Evolutionary conservation across 2,329 filamentous ascomycete genomes (phyloP).

Genomic region (Rutstroemia sp.): DNA sequence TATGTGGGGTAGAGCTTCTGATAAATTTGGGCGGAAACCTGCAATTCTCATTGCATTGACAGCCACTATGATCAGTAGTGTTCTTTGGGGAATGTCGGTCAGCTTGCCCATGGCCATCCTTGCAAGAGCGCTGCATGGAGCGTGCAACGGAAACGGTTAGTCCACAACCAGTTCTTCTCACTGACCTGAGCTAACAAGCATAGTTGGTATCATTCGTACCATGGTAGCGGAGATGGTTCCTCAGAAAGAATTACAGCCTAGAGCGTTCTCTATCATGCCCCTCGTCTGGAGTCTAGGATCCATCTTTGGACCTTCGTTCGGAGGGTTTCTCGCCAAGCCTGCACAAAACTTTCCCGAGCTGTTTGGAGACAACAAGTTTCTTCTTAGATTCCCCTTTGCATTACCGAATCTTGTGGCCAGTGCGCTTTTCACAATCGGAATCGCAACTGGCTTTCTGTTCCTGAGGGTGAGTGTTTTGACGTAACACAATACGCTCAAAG

Average conservation of each 20-base stretch:
- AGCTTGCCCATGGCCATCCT: conserved; percentile 73
- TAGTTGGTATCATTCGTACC: conserved; percentile 82
- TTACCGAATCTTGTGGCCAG: conserved; percentile 78
- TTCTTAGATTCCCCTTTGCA: conserved; percentile 72
- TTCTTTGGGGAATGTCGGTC: conserved; percentile 78
- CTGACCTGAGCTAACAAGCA: conserved; percentile 16
- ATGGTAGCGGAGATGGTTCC: conserved; percentile 92
- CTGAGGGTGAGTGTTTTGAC: conserved; percentile 46
- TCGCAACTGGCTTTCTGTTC: conserved; percentile 68
- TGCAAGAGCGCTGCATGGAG: conserved; percentile 70
- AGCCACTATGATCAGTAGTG: conserved; percentile 72
- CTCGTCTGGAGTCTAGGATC: conserved; percentile 82
- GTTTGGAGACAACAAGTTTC: conserved; percentile 60
- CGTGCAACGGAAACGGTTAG: conserved; percentile 75
- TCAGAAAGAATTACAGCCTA: conserved; percentile 75
- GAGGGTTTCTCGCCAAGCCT: conserved; percentile 78
- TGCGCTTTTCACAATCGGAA: conserved; percentile 69
- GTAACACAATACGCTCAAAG: neutral
- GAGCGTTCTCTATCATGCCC: conserved; percentile 90
- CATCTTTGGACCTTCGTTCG: conserved; percentile 82
- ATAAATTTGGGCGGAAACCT: conserved; percentile 74
- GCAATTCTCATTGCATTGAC: conserved; percentile 66
- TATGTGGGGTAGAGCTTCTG: conserved; percentile 69
- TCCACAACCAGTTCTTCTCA: neutral
- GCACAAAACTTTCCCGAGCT: conserved; percentile 63